Evolutionary conservation across 805 yeast genomes (phyloP).

Genomic region (Vanderwaltozyma yarrowii): DNA sequence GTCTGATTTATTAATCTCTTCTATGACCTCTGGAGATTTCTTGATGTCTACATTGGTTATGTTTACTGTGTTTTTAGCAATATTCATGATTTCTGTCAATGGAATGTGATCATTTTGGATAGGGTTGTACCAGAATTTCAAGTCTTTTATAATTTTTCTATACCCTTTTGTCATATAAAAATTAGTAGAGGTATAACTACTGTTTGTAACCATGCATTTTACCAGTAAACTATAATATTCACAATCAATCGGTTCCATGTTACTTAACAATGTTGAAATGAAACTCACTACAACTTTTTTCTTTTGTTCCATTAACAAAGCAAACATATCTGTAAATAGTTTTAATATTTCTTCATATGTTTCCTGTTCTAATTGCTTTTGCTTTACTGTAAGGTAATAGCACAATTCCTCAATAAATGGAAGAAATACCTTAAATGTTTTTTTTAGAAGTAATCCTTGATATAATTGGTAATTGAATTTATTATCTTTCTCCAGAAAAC

Average conservation of each 20-base stretch:
- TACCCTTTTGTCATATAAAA: not conserved
- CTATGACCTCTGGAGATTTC: no score
- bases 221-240: not conserved
- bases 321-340: not conserved
- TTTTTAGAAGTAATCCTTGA: not conserved
- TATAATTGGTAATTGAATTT: not conserved
- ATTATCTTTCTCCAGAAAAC: not conserved
- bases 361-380: not conserved
- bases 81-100: no score
- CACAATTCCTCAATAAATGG: constrained; percentile 1
- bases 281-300: not conserved
- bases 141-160: not conserved
- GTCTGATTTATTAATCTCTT: not conserved
- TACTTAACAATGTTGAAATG: not conserved
- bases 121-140: not conserved
- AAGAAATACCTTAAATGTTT: not conserved
- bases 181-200: not conserved
- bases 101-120: no score
- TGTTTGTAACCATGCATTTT: not conserved
- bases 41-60: no score
- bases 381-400: not conserved
- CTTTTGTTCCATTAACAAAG: not conserved
- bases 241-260: not conserved
- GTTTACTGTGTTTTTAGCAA: no score
- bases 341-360: not conserved